These are phyloP conservation scores for Daldinia childiae DNA, from an alignment of 495 filamentous ascomycete genomes.

Conservation along the genomic window DNA sequence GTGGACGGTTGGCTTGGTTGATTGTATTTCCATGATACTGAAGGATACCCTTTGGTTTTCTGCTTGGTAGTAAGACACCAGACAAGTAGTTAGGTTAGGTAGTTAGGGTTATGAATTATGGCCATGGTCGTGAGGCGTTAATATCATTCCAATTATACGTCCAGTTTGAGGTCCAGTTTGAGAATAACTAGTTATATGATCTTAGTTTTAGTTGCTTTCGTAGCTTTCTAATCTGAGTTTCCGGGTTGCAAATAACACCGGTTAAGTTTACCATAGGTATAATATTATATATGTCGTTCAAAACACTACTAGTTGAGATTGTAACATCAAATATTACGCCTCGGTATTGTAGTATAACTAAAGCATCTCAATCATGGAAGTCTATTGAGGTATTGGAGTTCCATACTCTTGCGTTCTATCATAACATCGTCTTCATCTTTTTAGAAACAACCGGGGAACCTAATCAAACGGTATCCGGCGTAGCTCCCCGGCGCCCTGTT, in stretches of 20 bases:
- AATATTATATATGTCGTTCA: background rate
- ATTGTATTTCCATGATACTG: background rate
- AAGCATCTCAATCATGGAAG: background rate
- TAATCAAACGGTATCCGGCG: conserved; percentile 94
- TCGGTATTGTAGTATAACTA: background rate
- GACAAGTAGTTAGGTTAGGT: background rate
- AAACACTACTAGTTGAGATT: background rate
- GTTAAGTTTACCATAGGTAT: background rate
- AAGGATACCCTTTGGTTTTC: background rate
- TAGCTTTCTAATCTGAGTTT: background rate
- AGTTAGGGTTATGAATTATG: background rate
- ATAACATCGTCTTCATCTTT: background rate
- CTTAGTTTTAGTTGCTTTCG: background rate
- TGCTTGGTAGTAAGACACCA: background rate
- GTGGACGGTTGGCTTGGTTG: background rate
- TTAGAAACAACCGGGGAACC: background rate
- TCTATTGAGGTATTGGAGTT: background rate
- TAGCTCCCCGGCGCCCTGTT: conserved; percentile 69
- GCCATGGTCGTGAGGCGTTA: background rate
- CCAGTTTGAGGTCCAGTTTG: too few relatives aligned
- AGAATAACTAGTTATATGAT: too few relatives aligned
- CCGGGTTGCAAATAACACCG: background rate
- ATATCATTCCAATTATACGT: background rate
- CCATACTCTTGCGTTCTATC: background rate
- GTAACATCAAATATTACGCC: background rate